phyloP scores from a whole-genome alignment of 805 yeast genomes.

The Wickerhamiella occidentalis region DNA sequence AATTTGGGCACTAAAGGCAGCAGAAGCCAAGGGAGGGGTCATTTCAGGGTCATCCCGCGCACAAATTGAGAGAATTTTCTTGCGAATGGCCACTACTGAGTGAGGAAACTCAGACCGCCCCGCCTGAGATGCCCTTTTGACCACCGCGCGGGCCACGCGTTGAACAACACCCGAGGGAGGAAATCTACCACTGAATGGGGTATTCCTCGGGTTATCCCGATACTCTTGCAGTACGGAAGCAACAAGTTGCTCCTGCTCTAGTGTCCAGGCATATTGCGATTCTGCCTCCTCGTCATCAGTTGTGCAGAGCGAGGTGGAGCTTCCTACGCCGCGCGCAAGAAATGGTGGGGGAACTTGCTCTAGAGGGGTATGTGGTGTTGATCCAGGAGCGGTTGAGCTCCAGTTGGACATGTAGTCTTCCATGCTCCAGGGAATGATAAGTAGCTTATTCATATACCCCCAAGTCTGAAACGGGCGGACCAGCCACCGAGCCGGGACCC shows the following conservation, averaged over 20 bases:
- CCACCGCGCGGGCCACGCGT: constrained; percentile 45
- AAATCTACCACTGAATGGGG: constrained; percentile 52
- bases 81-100: constrained; percentile 25
- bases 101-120: constrained; percentile 26
- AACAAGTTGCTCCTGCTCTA: constrained; percentile 33
- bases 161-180: constrained; percentile 61
- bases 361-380: constrained; percentile 22
- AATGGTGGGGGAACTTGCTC: constrained; percentile 18
- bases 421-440: background rate
- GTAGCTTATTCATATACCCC: constrained; percentile 3
- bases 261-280: constrained; percentile 22
- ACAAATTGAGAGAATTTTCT: constrained; percentile 24
- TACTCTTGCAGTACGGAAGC: constrained; percentile 37
- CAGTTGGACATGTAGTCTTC: constrained; percentile 9
- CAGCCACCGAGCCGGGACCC: background rate
- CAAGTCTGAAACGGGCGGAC: background rate
- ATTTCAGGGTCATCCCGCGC: constrained; percentile 11
- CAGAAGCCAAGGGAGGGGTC: constrained; percentile 6
- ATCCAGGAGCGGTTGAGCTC: constrained; percentile 9
- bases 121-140: constrained; percentile 26
- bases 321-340: constrained; percentile 22
- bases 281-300: constrained; percentile 14
- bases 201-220: constrained; percentile 45
- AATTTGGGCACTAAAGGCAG: constrained; percentile 10
- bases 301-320: constrained; percentile 21